Percentiles rank a stretch among this genome's conserved stretches.
Conservation (phyloP, 176 grass and related monocot genomes). For the Miscanthus lutarioriparius region DNA sequence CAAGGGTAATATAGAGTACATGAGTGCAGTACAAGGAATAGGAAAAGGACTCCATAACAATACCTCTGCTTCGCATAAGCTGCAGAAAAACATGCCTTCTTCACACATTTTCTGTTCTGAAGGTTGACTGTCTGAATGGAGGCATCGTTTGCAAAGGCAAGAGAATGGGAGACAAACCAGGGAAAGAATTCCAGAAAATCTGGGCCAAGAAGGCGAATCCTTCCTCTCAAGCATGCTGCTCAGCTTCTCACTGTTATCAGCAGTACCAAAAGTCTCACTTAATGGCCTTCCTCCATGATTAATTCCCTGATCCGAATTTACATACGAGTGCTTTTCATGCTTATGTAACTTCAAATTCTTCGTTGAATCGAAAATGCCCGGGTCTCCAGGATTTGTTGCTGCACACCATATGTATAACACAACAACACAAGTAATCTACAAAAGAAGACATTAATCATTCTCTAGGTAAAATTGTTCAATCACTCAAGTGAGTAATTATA, state of each 20-base stretch:
- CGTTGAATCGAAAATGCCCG: conserved; percentile 71
- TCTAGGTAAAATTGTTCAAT: background rate
- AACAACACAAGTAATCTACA: conserved; percentile 75
- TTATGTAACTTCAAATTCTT: conserved; percentile 52
- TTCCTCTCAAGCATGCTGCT: conserved; percentile 51
- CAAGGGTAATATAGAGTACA: background rate
- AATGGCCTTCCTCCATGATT: conserved; percentile 39
- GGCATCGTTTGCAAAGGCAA: conserved; percentile 53
- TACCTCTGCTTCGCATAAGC: conserved; percentile 96
- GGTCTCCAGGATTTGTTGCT: conserved; percentile 85
- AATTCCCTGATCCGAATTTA: conserved; percentile 45
- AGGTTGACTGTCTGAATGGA: conserved; percentile 38
- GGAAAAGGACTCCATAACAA: background rate
- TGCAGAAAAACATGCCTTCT: conserved; percentile 96
- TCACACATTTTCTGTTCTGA: conserved; percentile 76
- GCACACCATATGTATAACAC: conserved; percentile 88
- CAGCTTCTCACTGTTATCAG: conserved; percentile 48
- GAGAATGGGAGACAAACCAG: conserved; percentile 56
- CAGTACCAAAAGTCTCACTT: conserved; percentile 36
- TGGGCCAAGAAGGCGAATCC: conserved; percentile 44
- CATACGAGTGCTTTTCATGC: conserved; percentile 42
- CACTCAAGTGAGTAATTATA: background rate
- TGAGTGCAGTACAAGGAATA: background rate
- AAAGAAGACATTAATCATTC: conserved; percentile 6
- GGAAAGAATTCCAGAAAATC: conserved; percentile 40